These are phyloP conservation scores for Cutaneotrichosporon arboriforme DNA, from an alignment of 1,284 basidiomycete species.

Conservation along the genomic window DNA sequence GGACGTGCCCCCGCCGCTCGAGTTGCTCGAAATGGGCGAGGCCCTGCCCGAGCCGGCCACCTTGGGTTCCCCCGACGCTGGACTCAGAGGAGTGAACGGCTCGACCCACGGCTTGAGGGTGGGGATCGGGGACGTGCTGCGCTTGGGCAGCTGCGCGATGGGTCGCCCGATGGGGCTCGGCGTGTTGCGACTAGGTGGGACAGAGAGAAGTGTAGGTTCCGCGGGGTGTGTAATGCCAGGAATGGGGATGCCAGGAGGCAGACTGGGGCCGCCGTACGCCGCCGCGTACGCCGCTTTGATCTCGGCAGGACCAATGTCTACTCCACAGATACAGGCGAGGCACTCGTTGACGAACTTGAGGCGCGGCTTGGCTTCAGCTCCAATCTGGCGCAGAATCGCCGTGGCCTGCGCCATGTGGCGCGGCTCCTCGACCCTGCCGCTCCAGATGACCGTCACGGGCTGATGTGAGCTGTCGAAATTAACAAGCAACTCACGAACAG, in stretches of 20 bases:
- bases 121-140: not conserved
- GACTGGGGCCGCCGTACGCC: not conserved
- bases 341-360: constrained; percentile 2
- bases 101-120: not conserved
- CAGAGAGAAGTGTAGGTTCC: no score
- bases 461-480: not conserved
- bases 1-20: no score
- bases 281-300: not conserved
- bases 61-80: not conserved
- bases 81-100: constrained; percentile 1
- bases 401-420: not conserved
- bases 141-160: not conserved
- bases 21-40: no score
- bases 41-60: no score
- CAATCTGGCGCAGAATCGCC: constrained; percentile 7
- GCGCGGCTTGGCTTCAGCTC: not conserved
- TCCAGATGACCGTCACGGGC: constrained; percentile 10
- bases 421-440: constrained; percentile 4
- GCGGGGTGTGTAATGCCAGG: not conserved
- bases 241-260: not conserved
- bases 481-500: constrained; percentile 5
- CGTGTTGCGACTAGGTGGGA: no score
- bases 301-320: not conserved
- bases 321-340: constrained; percentile 2
- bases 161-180: not conserved